Base-by-base conservation (phyloP, 1,139 yeast genomes). In the Lodderomyces beijingensis region DNA sequence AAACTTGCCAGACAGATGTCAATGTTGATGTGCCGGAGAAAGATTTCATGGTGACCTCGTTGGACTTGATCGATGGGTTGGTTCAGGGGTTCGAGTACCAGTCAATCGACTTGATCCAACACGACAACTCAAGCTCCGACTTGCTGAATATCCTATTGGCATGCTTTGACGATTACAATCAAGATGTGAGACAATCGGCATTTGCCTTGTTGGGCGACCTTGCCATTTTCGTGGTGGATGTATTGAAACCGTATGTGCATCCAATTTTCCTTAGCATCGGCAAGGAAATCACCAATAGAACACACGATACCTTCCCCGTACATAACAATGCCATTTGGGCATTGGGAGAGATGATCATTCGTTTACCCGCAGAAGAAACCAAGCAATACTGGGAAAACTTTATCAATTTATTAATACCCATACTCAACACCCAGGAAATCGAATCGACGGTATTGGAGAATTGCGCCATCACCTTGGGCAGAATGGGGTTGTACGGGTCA, bases 241-340 rank as follows among this genome's bases (percentile, higher is more conserved):
- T 74, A n/a, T 60, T 84, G 19, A 57, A 60, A 33, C 85, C 88
- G 1, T 65, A 71, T 41, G 53, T 84, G 41, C 70, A 75, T 40
- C 67, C 70, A 26, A 63, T 87, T 18, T 64, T 88, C 50, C 64
- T 78, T 18, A 69, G 75, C 35, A 73, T 84, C 40, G 80, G 88
- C 4, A 75, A 79, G 42, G 95, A 85, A 51, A 66, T 83, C 43
- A 63, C 73, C 36, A 70, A 65, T 46, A 54, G 79, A 39, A 59
- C 68, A 29, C 63, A 59, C 48, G 60, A 61, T 36, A 60, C 86
- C 42, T 61, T 69, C 56, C 74, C 91, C 13, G 81, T 85, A 31
- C 74, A 81, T 55, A 86, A 88, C 53, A 91, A 91, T 57, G 95
- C 97, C 1, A 79, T 87, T 32, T 91, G 98, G 98, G 75, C 95